Base-by-base conservation (phyloP, 2,329 filamentous ascomycete species). In the Mycosphaerella arachidis region DNA sequence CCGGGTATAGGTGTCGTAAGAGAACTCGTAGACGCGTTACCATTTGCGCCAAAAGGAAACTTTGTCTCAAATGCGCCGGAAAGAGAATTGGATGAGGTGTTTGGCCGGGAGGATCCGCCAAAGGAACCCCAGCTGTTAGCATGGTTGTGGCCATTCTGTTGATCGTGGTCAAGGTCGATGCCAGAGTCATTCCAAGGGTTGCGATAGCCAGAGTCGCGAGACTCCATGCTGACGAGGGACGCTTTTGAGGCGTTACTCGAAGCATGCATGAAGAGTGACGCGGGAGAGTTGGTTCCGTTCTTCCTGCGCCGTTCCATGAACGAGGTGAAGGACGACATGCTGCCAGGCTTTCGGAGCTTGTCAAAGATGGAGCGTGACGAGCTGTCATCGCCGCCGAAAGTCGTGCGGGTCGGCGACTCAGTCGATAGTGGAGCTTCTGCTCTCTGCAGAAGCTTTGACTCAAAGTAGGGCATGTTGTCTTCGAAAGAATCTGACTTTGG, bases 401-500 rank as follows among this genome's bases (percentile, higher is more conserved):
- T 89, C 55, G 88, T 84, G 68, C 92, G 92, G 56, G 92, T 93
- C 1, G 92, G 93, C 24, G 92, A 96, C 73, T 97, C 93, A 4
- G 90, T 92, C 13, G 86, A 84, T 52, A 81, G 82, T 1, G 90
- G 85, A 4, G 89, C 84, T 37, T 93, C 92, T 4, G 93, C 92
- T 70, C 95, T 92, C 75, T 97, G 94, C 56, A 99, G 84, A 50
- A 99, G 84, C 78, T 97, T 97, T 1, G 93, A 97, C 73, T 97
- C 91, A 72, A 99, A 99, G 79, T 92, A 97, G 59, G 92, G 93
- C 55, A 97, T 82, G 7, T 93, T 96, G 69, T 99, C 93, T 74
- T 99, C 94, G 66, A 99, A 99, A 0, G 94, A 97, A 75, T 99
- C 94, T 0, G 94, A 97, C 79, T 97, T 97, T 64, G 94, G 94